phyloP scores from a whole-genome alignment of 2,329 filamentous ascomycete species.

The Hortaea werneckii region DNA sequence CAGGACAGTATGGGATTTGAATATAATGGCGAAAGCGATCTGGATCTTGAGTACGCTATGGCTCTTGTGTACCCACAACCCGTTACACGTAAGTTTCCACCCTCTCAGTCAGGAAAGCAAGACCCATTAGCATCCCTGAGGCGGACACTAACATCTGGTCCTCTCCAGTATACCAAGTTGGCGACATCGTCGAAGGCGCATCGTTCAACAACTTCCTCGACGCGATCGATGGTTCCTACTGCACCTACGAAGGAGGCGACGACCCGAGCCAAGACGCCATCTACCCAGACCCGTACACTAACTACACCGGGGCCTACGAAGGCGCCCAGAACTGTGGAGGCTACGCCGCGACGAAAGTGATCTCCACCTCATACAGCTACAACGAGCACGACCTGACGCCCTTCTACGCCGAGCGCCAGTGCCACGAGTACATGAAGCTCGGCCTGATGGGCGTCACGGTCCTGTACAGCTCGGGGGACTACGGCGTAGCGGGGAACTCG shows the following conservation, averaged over 20 bases:
- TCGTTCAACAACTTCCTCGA: slow-evolving; percentile 30
- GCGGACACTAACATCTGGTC: too few species aligned
- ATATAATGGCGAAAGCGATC: slow-evolving; percentile 40
- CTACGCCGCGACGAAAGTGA: slow-evolving; percentile 40
- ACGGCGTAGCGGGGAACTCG: slow-evolving; percentile 24
- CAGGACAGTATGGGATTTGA: slow-evolving; percentile 27
- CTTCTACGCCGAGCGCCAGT: slow-evolving; percentile 43
- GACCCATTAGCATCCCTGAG: background rate
- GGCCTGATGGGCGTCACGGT: slow-evolving; percentile 43
- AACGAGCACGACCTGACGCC: slow-evolving; percentile 42
- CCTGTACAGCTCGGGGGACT: slow-evolving; percentile 42
- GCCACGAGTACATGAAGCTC: slow-evolving; percentile 48
- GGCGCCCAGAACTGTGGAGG: slow-evolving; percentile 37
- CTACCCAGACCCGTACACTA: slow-evolving; percentile 24
- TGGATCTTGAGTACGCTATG: slow-evolving; percentile 48
- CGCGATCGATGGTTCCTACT: slow-evolving; percentile 37
- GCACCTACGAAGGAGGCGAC: slow-evolving; percentile 32
- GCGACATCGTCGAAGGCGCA: slow-evolving; percentile 23
- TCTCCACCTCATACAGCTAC: slow-evolving; percentile 45
- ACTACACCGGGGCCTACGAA: slow-evolving; percentile 24
- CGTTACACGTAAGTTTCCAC: slow-evolving; percentile 22
- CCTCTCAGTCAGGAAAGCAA: slow-evolving; percentile 14
- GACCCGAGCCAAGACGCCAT: slow-evolving; percentile 28
- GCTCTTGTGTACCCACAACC: slow-evolving; percentile 36
- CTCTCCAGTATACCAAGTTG: slow-evolving; percentile 29